Evolutionary conservation across 257 asterid species (phyloP).

Genomic region (Solanum etuberosum): DNA sequence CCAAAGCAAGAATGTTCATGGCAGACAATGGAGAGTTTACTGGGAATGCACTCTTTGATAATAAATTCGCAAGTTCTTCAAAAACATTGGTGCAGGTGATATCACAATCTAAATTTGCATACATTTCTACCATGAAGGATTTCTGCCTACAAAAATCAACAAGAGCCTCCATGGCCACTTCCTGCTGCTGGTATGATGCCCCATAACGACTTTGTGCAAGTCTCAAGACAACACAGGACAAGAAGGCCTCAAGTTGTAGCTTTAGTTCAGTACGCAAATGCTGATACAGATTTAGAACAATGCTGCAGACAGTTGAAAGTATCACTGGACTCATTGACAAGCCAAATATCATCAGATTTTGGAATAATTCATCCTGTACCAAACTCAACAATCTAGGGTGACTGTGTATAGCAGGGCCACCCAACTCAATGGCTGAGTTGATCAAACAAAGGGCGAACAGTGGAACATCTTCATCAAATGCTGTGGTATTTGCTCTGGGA

Average conservation of each 20-base stretch:
- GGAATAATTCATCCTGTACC: conserved; percentile 87
- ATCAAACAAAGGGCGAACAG: conserved; percentile 83
- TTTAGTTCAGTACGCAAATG: conserved; percentile 74
- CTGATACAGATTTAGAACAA: conserved; percentile 79
- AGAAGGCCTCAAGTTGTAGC: conserved; percentile 92
- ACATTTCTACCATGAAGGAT: conserved; percentile 85
- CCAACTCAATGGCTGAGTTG: conserved; percentile 84
- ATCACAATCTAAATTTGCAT: conserved; percentile 89
- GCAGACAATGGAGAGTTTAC: conserved; percentile 86
- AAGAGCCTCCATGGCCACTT: conserved; percentile 93
- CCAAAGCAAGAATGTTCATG: conserved; percentile 96
- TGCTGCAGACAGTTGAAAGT: conserved; percentile 88
- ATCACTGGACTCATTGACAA: conserved; percentile 79
- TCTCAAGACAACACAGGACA: conserved; percentile 88
- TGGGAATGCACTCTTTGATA: conserved; percentile 93
- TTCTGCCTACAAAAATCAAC: conserved; percentile 95
- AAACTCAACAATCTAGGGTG: conserved; percentile 83
- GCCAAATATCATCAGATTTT: conserved; percentile 87
- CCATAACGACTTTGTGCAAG: conserved; percentile 88
- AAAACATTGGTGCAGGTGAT: conserved; percentile 88
- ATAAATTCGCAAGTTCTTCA: conserved; percentile 88
- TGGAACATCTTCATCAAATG: conserved; percentile 92
- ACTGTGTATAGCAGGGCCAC: conserved; percentile 57
- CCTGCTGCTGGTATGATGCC: conserved; percentile 93
- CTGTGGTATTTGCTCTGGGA: conserved; percentile 63